Evolutionary conservation across 1,284 basidiomycete genomes (phyloP).

Genomic region (Pyrrhoderma noxium): DNA sequence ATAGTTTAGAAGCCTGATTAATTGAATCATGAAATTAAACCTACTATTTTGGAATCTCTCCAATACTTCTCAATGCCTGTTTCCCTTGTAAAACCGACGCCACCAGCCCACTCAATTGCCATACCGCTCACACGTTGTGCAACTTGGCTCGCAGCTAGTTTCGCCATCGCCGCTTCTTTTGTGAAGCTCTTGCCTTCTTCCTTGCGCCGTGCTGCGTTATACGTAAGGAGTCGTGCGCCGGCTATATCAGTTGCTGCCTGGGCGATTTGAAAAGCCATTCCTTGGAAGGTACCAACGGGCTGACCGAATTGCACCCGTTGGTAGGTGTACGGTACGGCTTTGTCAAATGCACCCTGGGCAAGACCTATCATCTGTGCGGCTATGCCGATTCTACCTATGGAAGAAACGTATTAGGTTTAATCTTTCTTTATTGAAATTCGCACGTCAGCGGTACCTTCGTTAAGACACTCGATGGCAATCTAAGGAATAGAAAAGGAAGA

Average conservation of each 20-base stretch:
- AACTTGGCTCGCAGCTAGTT: conserved; percentile 83
- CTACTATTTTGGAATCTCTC: conserved; percentile 92
- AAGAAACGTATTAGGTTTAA: background rate
- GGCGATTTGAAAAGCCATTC: conserved; percentile 94
- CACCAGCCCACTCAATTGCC: conserved; percentile 97
- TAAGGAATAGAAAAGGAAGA: conserved; percentile 23
- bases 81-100: conserved; percentile 91
- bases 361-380: conserved; percentile 96
- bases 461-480: conserved; percentile 96
- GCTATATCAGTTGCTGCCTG: conserved; percentile 86
- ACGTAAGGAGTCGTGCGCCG: conserved; percentile 87
- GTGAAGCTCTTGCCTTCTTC: conserved; percentile 86
- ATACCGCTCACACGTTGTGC: conserved; percentile 83
- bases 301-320: conserved; percentile 93
- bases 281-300: conserved; percentile 88
- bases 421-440: background rate
- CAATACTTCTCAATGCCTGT: conserved; percentile 93
- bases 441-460: conserved; percentile 56
- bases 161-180: conserved; percentile 96
- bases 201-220: conserved; percentile 92
- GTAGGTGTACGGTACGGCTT: conserved; percentile 89
- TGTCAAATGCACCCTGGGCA: conserved; percentile 94
- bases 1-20: background rate
- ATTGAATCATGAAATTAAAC: conserved; percentile 22
- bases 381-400: conserved; percentile 83